A percentile compares a stretch with the other conserved stretches of the same genome.
Conservation (phyloP, 2,329 filamentous ascomycete genomes). For the Calonectria pseudoreteaudii region DNA sequence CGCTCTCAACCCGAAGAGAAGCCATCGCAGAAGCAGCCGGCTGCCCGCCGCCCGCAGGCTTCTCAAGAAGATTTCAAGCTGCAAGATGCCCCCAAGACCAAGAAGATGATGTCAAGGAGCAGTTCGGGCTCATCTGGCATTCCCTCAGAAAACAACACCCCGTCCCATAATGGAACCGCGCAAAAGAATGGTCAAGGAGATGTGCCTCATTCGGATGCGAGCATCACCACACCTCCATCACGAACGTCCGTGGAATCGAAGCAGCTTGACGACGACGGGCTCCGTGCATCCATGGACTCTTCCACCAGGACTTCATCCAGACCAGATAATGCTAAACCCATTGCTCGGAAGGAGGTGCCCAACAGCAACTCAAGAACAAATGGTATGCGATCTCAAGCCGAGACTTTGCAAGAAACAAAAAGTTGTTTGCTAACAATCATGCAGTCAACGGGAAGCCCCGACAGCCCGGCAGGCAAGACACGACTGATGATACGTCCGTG, state of each 20-base stretch:
- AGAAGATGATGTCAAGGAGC: conserved; percentile 58
- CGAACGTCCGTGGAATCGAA: conserved; percentile 71
- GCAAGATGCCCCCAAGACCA: conserved; percentile 81
- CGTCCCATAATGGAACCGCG: conserved; percentile 48
- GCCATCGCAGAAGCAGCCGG: conserved; percentile 45
- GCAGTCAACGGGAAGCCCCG: conserved; percentile 44
- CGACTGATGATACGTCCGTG: conserved; percentile 37
- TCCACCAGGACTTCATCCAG: conserved; percentile 55
- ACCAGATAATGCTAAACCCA: conserved; percentile 59
- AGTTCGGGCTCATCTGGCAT: conserved; percentile 57
- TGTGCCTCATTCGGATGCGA: conserved; percentile 51
- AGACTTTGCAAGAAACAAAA: background rate
- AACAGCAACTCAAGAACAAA: conserved; percentile 51
- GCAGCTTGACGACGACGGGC: conserved; percentile 65
- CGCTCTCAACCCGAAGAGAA: conserved; percentile 54
- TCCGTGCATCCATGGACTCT: conserved; percentile 55
- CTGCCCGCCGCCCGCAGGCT: conserved; percentile 46
- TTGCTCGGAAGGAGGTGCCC: conserved; percentile 75
- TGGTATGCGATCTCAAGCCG: conserved; percentile 50
- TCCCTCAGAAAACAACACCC: conserved; percentile 50
- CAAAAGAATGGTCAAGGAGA: conserved; percentile 42
- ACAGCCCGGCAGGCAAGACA: conserved; percentile 36
- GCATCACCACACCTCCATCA: conserved; percentile 50
- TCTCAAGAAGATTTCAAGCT: conserved; percentile 77
- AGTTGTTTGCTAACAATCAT: conserved; percentile 23